Conservation (phyloP, 805 yeast species). For the Millerozyma miso region DNA sequence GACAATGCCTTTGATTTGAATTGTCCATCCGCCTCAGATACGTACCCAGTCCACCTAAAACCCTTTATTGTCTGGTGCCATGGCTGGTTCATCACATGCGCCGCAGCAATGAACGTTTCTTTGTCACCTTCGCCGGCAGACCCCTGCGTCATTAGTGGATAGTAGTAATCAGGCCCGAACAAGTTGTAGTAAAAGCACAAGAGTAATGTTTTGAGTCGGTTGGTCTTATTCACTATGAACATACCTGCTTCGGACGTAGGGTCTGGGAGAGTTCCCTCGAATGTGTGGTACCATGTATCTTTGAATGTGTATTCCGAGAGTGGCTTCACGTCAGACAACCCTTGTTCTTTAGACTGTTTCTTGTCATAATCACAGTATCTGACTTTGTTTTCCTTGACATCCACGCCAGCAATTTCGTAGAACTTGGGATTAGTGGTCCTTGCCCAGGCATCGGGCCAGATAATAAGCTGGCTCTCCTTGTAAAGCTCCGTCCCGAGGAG, state of each 20-base stretch:
- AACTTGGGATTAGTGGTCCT: conserved; percentile 60
- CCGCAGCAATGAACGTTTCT: conserved; percentile 71
- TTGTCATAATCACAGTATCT: conserved; percentile 31
- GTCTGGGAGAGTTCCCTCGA: conserved; percentile 62
- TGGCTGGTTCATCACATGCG: conserved; percentile 44
- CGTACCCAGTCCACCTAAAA: conserved; percentile 37
- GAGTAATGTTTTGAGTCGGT: conserved; percentile 55
- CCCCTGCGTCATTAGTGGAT: conserved; percentile 67
- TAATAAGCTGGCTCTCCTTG: conserved; percentile 43
- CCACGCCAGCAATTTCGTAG: conserved; percentile 48
- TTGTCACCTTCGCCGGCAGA: conserved; percentile 79
- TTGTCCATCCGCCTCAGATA: conserved; percentile 16
- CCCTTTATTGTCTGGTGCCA: conserved; percentile 51
- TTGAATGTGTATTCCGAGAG: conserved; percentile 22
- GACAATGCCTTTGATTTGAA: conserved; percentile 36
- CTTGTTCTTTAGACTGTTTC: conserved; percentile 30
- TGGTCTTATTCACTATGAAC: conserved; percentile 54
- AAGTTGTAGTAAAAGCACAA: conserved; percentile 62
- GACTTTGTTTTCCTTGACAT: conserved; percentile 30
- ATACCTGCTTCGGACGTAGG: conserved; percentile 72
- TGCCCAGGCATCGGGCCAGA: conserved; percentile 74
- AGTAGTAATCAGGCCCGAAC: conserved; percentile 61
- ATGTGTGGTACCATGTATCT: conserved; percentile 50
- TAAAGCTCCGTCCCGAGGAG: conserved; percentile 44
- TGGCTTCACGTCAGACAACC: conserved; percentile 20